phyloP scores from a whole-genome alignment of 2,329 filamentous ascomycete genomes.

The Rhexocercosporidium sp. region DNA sequence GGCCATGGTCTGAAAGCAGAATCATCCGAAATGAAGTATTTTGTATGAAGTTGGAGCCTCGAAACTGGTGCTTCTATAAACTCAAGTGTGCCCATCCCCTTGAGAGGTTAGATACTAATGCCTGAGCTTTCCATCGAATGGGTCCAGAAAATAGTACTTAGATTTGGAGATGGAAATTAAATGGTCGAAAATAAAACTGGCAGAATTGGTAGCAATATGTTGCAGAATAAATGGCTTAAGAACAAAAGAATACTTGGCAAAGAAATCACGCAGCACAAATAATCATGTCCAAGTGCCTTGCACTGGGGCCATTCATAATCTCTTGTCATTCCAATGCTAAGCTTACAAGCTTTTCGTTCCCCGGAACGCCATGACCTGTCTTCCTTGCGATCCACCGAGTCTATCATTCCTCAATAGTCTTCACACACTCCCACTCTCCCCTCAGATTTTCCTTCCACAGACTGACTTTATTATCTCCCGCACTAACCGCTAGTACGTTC shows the following conservation, averaged over 20 bases:
- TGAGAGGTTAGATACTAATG: too few species aligned
- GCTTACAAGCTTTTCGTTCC: conserved; percentile 35
- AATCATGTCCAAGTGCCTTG: conserved; percentile 24
- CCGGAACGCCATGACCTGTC: conserved; percentile 27
- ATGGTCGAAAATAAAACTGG: not conserved
- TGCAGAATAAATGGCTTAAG: not conserved
- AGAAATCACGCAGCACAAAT: not conserved
- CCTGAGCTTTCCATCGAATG: too few species aligned
- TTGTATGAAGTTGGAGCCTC: too few species aligned
- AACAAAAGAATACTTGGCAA: not conserved
- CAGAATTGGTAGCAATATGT: not conserved
- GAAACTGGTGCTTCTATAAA: too few species aligned
- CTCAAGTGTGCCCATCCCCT: too few species aligned
- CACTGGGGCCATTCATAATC: conserved; percentile 17
- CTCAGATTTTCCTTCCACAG: conserved; percentile 98
- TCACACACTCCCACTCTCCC: conserved; percentile 96
- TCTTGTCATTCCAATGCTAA: conserved; percentile 24
- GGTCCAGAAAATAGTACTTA: too few species aligned
- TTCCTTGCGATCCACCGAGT: conserved; percentile 19
- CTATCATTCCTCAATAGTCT: conserved; percentile 85
- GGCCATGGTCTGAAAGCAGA: too few species aligned
- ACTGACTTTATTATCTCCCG: conserved; percentile 94
- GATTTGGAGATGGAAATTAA: not conserved
- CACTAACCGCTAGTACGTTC: conserved; percentile 92
- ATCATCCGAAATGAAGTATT: too few species aligned